Evolutionary conservation across 2,329 filamentous ascomycete species (phyloP).

Genomic region (Orbilia brochopaga): DNA sequence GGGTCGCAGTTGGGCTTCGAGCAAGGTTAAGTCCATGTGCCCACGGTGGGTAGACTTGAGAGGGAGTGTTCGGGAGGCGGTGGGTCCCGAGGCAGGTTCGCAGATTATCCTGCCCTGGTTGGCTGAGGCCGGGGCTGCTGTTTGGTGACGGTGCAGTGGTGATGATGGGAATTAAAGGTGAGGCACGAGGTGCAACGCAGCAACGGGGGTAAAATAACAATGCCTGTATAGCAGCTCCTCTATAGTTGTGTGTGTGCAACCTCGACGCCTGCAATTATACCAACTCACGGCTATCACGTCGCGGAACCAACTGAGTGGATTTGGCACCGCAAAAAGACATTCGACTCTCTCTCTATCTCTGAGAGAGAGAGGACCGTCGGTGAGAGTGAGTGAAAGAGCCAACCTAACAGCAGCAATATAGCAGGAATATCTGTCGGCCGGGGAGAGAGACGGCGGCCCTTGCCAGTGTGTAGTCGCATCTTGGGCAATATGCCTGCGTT

Average conservation of each 20-base stretch:
- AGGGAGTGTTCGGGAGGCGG: conserved; percentile 36
- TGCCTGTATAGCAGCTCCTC: neutral
- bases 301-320: too few relatives aligned
- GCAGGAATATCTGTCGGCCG: neutral
- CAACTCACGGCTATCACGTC: too few relatives aligned
- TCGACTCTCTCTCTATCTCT: too few relatives aligned
- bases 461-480: conserved; percentile 10
- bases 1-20: conserved; percentile 37
- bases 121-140: conserved; percentile 36
- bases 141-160: neutral
- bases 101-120: conserved; percentile 42
- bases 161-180: neutral
- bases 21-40: conserved; percentile 49
- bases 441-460: conserved; percentile 22
- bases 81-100: conserved; percentile 36
- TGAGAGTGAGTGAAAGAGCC: neutral
- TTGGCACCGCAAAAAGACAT: too few relatives aligned
- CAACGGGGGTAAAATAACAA: neutral
- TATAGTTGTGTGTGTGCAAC: neutral
- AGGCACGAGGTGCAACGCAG: conserved; percentile 32
- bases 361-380: too few relatives aligned
- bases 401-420: conserved; percentile 21
- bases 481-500: neutral
- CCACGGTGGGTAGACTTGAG: conserved; percentile 31
- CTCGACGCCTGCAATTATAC: neutral